Evolutionary conservation across 345 rosid species (phyloP), one percentile per base, ranked within the genome.

Genomic region (Angophora floribunda): DNA sequence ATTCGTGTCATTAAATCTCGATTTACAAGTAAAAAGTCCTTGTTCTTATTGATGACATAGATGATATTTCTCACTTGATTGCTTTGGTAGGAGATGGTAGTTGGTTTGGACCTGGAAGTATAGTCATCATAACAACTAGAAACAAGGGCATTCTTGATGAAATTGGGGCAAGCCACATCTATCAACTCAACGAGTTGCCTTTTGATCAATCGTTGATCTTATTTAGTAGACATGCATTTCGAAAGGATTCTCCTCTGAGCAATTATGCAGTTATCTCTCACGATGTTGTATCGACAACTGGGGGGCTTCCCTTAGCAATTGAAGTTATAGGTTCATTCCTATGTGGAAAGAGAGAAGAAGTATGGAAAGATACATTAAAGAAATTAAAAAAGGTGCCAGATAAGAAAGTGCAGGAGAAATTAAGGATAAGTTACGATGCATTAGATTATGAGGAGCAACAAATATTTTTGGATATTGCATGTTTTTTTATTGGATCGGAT

Each of bases 171-270:
- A 30, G 3, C 21, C 22, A 4, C 79, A 67, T 30, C 44, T 36
- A 67, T 19, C 79, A 30, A 67, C 21, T 67, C 44, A 2, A 30
- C 3, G 1, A 32, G 22, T 67, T 67, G 12, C 1, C 22, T 67
- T 67, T 4, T 3, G 44, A 67, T 4, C 44, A 30, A 30, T 67
- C 79, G 30, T 67, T 67, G 44, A 15, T 32, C 36, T 30, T 67
- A 32, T 67, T 67, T 0, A 32, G 22, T 16, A 67, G 79, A 67
- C 79, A 67, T 30, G 79, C 79, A 67, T 67, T 67, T 30, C 79
- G 3, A 30, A 30, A 1, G 0, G 44, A 67, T 15, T 67, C 79
- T 67, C 44, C 79, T 15, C 0, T 4, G 1, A 32, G 1, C 30
- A 6, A 15, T 30, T 67, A 67, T 67, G 44, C 8, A 3, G 0